phyloP scores from a whole-genome alignment of 306 rosid genomes.

The Vigna angularis region DNA sequence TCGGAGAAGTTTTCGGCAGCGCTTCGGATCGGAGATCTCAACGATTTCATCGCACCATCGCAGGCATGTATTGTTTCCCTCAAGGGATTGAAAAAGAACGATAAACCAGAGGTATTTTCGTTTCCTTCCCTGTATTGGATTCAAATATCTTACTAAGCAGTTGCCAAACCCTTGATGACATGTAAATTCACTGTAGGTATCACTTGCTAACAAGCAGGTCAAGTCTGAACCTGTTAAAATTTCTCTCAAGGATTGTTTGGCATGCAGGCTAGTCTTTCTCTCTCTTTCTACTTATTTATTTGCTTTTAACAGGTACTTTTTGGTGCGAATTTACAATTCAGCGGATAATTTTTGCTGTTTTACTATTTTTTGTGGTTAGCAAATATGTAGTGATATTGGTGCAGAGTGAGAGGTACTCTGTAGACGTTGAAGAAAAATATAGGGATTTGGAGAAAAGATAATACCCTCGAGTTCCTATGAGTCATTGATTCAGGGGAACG shows the following conservation, averaged over 20 bases:
- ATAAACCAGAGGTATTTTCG: conserved; percentile 60
- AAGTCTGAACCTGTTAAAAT: conserved; percentile 86
- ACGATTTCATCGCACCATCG: conserved; percentile 90
- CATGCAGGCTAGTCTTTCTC: conserved; percentile 74
- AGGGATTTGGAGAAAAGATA: neutral
- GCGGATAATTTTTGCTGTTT: neutral
- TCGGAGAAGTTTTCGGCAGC: conserved; percentile 89
- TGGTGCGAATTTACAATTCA: neutral
- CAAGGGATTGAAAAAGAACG: conserved; percentile 71
- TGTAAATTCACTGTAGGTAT: conserved; percentile 55
- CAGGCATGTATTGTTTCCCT: conserved; percentile 94
- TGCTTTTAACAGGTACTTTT: neutral
- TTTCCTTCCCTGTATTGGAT: neutral
- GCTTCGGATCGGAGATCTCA: conserved; percentile 92
- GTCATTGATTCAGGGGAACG: neutral
- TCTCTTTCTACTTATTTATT: neutral
- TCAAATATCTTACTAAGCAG: neutral
- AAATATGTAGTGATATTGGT: neutral
- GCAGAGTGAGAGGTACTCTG: neutral
- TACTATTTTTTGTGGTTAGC: neutral
- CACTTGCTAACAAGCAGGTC: conserved; percentile 58
- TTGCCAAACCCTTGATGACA: neutral
- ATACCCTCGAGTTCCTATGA: neutral
- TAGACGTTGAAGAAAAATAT: neutral
- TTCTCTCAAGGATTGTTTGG: conserved; percentile 96